Evolutionary conservation across 495 filamentous ascomycete genomes (phyloP).

Genomic region (Podospora didyma): DNA sequence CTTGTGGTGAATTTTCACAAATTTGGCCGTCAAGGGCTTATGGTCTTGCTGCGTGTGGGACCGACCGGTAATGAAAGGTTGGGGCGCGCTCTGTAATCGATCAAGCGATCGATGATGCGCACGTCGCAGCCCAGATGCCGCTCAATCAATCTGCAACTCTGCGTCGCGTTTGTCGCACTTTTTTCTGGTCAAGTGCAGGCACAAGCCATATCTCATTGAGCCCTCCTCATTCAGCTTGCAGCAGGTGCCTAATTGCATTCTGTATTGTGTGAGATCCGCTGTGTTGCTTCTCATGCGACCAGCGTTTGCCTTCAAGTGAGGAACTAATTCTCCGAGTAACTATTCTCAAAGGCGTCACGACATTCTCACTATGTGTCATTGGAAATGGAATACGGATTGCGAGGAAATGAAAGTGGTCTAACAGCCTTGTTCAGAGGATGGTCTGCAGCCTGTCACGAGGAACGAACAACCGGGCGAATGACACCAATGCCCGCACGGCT

Average conservation of each 20-base stretch:
- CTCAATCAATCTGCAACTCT: constrained; percentile 10
- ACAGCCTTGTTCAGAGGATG: too few species aligned
- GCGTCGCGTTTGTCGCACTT: neutral
- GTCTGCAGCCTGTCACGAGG: too few species aligned
- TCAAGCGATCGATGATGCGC: constrained; percentile 23
- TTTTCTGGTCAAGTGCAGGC: neutral
- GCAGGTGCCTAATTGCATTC: neutral
- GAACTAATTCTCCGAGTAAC: too few species aligned
- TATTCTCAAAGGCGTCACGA: too few species aligned
- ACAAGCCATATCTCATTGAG: neutral
- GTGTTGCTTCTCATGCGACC: too few species aligned
- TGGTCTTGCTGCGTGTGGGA: constrained; percentile 20
- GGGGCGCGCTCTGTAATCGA: constrained; percentile 13
- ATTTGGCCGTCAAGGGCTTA: constrained; percentile 11
- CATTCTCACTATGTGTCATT: too few species aligned
- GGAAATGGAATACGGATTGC: too few species aligned
- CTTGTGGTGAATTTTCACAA: constrained; percentile 8
- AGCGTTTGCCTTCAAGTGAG: too few species aligned
- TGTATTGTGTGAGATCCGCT: neutral
- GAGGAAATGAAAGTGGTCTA: too few species aligned
- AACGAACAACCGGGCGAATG: neutral
- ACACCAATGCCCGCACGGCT: neutral
- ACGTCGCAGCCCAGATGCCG: neutral
- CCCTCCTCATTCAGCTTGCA: neutral
- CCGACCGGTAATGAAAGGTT: constrained; percentile 14